phyloP scores from a whole-genome alignment of 176 grass and related monocot species.

The Rhynchospora pubera region DNA sequence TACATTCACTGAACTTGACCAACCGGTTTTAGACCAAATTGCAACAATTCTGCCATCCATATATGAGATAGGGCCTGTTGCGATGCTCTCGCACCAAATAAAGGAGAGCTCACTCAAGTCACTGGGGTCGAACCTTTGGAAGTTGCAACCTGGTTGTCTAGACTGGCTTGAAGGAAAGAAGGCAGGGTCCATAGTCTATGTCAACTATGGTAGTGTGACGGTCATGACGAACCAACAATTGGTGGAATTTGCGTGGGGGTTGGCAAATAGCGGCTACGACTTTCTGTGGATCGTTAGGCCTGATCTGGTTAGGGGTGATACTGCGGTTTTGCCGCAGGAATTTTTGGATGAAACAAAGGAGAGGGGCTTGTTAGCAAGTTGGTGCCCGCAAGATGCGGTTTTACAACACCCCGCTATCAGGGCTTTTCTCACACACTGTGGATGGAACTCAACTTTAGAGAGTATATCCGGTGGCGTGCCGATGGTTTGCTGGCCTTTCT shows the following conservation, averaged over 20 bases:
- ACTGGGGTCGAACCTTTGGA: constrained; percentile 13
- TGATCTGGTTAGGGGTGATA: constrained; percentile 3
- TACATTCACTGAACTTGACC: neutral
- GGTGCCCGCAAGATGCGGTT: constrained; percentile 18
- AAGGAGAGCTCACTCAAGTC: neutral
- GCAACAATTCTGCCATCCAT: constrained; percentile 1
- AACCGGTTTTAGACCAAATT: neutral
- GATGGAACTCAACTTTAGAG: constrained; percentile 23
- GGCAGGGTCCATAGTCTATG: neutral
- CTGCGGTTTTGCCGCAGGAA: constrained; percentile 9
- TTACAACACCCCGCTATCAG: neutral
- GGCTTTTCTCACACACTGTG: constrained; percentile 12
- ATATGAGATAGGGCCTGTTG: neutral
- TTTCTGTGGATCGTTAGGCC: constrained; percentile 23
- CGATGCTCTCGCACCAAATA: constrained; percentile 5
- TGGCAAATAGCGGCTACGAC: constrained; percentile 5
- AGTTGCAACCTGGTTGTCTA: neutral
- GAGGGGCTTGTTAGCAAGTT: constrained; percentile 10
- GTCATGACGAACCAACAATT: constrained; percentile 27
- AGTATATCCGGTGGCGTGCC: constrained; percentile 4
- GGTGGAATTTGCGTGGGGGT: constrained; percentile 13
- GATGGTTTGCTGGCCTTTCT: constrained; percentile 11
- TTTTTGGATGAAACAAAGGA: constrained; percentile 16
- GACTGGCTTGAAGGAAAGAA: constrained; percentile 19
- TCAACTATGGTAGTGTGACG: constrained; percentile 13